Base-by-base conservation (phyloP, 768 basidiomycete species). In the Hypholoma fasciculare region DNA sequence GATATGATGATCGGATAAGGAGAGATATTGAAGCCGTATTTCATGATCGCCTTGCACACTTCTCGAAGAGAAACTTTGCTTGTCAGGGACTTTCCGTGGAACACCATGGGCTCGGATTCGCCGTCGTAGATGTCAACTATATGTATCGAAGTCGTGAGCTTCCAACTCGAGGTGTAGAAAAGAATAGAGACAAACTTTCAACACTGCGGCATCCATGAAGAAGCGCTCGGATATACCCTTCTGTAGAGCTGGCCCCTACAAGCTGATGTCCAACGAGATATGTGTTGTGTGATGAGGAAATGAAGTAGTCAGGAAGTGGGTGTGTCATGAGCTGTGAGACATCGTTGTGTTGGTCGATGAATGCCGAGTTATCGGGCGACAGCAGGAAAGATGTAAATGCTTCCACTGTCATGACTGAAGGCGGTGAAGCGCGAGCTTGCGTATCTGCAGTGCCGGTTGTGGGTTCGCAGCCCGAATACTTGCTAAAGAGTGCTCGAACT, bases 121-220 rank as follows among this genome's bases (percentile, higher is more conserved):
- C 96, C 95, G 61, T 97, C 93, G 68, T 88, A 97, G 43, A 96
- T 86, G 64, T 98, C 96, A 66, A 98, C 95, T 98, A 39, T 37
- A 54, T 14, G 17, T 1, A 14, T 17, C 5, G 11, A 43, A 43
- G 19, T 43, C 40, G 13, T 43, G 19, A 43, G 17, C 8, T 44
- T 34, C 0, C 16, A 27, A 49, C 1, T 34, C 30, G 1, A 34
- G 30, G 6, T 1, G 30, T 34, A 34, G 9, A 34, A 5, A 1
- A 23, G 30, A 7, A 7, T 2, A 34, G 30, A 34, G 9, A 34
- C 30, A 7, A 34, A 95, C 96, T 71, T 72, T 98, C 96, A 27
- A 98, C 96, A 56, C 91, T 94, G n/a, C 96, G 83, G 69, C 95
- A 96, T 37, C 92, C 85, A 50, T 90, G 91, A 42, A 97, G 77